phyloP scores from a whole-genome alignment of 345 rosid genomes.

The Rhizophora apiculata region DNA sequence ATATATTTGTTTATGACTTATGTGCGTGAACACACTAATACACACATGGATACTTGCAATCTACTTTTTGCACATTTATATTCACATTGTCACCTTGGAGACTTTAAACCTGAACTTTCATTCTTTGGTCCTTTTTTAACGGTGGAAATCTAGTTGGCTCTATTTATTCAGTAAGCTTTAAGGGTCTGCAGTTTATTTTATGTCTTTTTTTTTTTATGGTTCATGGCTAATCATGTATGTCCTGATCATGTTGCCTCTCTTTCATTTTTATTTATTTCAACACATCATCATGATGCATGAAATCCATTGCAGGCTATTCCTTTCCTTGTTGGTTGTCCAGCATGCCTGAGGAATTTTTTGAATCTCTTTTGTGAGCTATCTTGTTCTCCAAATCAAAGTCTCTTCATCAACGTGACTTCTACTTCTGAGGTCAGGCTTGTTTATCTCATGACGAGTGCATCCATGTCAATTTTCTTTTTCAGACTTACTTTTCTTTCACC shows the following conservation, averaged over 20 bases:
- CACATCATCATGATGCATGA: background rate
- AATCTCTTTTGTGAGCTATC: constrained; percentile 29
- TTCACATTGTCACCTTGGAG: background rate
- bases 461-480: background rate
- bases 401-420: constrained; percentile 31
- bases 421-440: constrained; percentile 18
- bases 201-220: background rate
- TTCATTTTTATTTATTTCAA: background rate
- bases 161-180: no score
- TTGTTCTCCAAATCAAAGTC: constrained; percentile 26
- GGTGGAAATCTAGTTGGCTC: no score
- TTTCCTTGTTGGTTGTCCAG: constrained; percentile 31
- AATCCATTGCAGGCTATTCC: constrained; percentile 21
- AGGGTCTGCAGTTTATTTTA: no score
- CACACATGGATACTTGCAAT: no score
- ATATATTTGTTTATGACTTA: background rate
- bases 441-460: background rate
- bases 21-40: background rate
- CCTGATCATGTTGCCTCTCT: background rate
- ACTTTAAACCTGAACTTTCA: background rate
- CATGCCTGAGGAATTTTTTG: constrained; percentile 32
- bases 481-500: background rate
- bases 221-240: background rate
- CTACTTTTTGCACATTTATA: no score
- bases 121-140: background rate